These are phyloP conservation scores for Gloeophyllum trabeum DNA, from an alignment of 768 basidiomycete genomes.

Conservation along the genomic window DNA sequence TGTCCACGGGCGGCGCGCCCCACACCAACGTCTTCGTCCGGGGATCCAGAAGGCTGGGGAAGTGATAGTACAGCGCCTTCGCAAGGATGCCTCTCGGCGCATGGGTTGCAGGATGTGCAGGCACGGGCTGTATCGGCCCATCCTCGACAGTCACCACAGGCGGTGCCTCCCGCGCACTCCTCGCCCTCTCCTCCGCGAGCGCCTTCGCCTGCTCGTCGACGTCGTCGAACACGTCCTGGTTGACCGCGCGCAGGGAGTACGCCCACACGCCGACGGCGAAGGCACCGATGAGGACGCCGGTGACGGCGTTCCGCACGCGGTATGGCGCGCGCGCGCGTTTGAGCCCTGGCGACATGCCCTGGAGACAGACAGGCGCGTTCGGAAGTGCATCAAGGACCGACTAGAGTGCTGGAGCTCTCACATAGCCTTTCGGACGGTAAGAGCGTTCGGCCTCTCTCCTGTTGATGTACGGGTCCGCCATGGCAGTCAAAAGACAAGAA, in stretches of 20 bases:
- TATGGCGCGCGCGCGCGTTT: conserved; percentile 83
- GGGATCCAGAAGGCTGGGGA: conserved; percentile 48
- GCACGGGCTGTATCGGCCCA: too few species aligned
- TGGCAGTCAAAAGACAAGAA: too few species aligned
- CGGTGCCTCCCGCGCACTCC: too few species aligned
- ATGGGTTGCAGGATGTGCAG: conserved; percentile 1
- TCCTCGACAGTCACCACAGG: too few species aligned
- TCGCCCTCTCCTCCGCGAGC: conserved; percentile 28
- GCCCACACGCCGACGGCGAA: conserved; percentile 81
- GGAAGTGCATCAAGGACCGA: conserved; percentile 1
- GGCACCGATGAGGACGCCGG: conserved; percentile 56
- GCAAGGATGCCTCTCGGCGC: conserved; percentile 32
- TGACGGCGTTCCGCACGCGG: conserved; percentile 65
- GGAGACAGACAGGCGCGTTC: conserved; percentile 5
- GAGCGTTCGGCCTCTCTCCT: conserved; percentile 28
- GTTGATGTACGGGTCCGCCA: conserved; percentile 36
- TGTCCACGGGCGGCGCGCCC: conserved; percentile 64
- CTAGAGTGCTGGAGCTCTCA: conserved; percentile 16
- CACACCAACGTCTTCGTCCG: conserved; percentile 52
- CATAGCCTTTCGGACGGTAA: conserved; percentile 43
- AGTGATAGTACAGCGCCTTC: conserved; percentile 28
- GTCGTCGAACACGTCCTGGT: conserved; percentile 87
- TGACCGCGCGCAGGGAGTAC: conserved; percentile 90
- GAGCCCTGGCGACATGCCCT: conserved; percentile 85
- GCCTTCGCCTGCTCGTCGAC: conserved; percentile 68